Evolutionary conservation across 169 alveolate genomes (phyloP), one percentile per base, ranked within the genome.

Genomic region (Plasmodium reichenowi): DNA sequence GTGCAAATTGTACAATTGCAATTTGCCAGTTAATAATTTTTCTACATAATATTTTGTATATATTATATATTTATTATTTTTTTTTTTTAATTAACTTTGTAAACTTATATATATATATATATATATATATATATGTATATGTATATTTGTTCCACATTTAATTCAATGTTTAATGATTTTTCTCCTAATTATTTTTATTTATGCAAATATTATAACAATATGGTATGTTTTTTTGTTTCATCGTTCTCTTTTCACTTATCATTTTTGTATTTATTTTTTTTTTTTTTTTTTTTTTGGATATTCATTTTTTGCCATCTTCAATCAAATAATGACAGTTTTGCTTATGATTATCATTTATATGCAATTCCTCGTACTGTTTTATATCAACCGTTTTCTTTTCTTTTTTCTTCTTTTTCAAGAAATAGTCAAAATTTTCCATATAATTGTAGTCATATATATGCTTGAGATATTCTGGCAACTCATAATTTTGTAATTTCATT

Each of bases 1-100:
- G n/a, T 83, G 91, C 24, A 83, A 83, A 59, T n/a, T 83, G 85
- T 83, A 83, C 45, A 83, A 83, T 29, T 83, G 91, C 52, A 83
- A 83, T 45, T 83, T 83, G 47, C 91, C 91, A 29, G 83, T 83
- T 26, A 83, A 83, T 58, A 83, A 59, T 20, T 59, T 74, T 45
- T 17, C 56, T 9, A 3, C 62, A 58, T 74, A 26, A 54, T 48
- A 15, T 56, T 56, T 56, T 56, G 32, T 0, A 6, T 56, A 15
- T 52, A 12, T 52, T 13, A 13, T 52, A 52, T 52, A 3, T 52
- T 7, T 52, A 13, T 52, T 52, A 9, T 10, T 38, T 2, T 68
- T 45, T 32, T 48, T 47, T 68, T 68, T 68, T 47, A 13, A 45
- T 47, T 5, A 45, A 15, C 38, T 12, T 56, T 56, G 29, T 56